Conservation (phyloP, 2,329 filamentous ascomycete species). For the Hypoxylon sp. region DNA sequence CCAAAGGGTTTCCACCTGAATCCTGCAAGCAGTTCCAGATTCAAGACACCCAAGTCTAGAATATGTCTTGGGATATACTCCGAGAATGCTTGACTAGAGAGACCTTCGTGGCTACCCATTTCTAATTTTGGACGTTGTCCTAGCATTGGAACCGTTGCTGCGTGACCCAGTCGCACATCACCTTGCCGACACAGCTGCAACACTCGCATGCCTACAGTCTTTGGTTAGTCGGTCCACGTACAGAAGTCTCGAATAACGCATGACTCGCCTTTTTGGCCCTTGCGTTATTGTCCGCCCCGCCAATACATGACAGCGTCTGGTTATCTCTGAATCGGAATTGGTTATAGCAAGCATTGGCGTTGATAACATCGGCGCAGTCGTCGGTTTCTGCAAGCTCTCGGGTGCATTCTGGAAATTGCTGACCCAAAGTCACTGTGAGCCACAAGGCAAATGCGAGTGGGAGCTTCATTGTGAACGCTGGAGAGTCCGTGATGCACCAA, state of each 20-base stretch:
- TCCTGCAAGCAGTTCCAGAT: background rate
- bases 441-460: constrained; percentile 44
- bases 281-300: constrained; percentile 52
- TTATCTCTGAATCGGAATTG: constrained; percentile 53
- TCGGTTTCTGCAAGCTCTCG: constrained; percentile 53
- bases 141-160: constrained; percentile 47
- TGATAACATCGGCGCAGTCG: constrained; percentile 56
- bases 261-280: constrained; percentile 50
- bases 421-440: constrained; percentile 43
- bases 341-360: constrained; percentile 58
- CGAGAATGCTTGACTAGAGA: background rate
- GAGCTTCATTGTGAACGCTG: constrained; percentile 40
- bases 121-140: background rate
- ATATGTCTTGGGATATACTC: background rate
- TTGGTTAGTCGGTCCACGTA: constrained; percentile 1
- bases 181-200: constrained; percentile 53
- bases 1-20: background rate
- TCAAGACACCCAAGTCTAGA: background rate
- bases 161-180: constrained; percentile 55
- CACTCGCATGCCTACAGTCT: constrained; percentile 53
- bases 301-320: constrained; percentile 55
- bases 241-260: background rate
- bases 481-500: constrained; percentile 3
- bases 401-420: constrained; percentile 51
- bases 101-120: background rate